Percentiles rank a stretch among this genome's conserved stretches.
These are phyloP conservation scores for Anaeromyces robustus DNA, from an alignment of 192 early-diverging fungal species.

Conservation along the genomic window DNA sequence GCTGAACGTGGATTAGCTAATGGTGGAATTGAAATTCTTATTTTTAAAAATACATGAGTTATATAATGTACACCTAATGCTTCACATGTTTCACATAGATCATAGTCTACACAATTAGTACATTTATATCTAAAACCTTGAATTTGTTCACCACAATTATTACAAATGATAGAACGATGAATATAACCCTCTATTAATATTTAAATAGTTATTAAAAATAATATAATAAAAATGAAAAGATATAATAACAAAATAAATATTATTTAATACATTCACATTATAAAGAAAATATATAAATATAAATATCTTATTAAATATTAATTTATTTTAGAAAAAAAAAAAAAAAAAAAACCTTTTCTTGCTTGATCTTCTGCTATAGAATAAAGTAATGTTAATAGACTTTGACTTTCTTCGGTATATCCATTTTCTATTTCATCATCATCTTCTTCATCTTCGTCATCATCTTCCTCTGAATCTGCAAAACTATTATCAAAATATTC, in stretches of 20 bases:
- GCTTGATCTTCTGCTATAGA: slow-evolving; percentile 79
- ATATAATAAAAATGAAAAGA: too few relatives aligned
- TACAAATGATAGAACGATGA: slow-evolving; percentile 77
- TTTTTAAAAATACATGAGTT: slow-evolving; percentile 81
- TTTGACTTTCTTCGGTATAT: slow-evolving; percentile 32
- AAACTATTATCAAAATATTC: background rate
- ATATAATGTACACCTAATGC: slow-evolving; percentile 53
- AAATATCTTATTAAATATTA: too few relatives aligned
- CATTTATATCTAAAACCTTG: slow-evolving; percentile 86
- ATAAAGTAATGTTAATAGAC: slow-evolving; percentile 59
- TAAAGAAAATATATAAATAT: too few relatives aligned
- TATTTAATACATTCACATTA: too few relatives aligned
- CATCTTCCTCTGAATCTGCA: background rate
- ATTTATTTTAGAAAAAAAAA: background rate
- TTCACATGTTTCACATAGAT: slow-evolving; percentile 88
- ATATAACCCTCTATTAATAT: slow-evolving; percentile 14
- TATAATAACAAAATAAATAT: too few relatives aligned
- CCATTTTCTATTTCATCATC: background rate
- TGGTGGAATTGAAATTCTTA: slow-evolving; percentile 81
- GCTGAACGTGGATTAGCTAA: slow-evolving; percentile 62
- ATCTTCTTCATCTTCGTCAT: background rate
- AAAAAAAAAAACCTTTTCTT: slow-evolving; percentile 39
- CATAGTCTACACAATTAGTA: slow-evolving; percentile 82
- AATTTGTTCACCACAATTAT: slow-evolving; percentile 70
- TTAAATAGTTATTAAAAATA: too few relatives aligned